Base-by-base conservation (phyloP, 2,329 filamentous ascomycete genomes). In the Talaromyces funiculosus region DNA sequence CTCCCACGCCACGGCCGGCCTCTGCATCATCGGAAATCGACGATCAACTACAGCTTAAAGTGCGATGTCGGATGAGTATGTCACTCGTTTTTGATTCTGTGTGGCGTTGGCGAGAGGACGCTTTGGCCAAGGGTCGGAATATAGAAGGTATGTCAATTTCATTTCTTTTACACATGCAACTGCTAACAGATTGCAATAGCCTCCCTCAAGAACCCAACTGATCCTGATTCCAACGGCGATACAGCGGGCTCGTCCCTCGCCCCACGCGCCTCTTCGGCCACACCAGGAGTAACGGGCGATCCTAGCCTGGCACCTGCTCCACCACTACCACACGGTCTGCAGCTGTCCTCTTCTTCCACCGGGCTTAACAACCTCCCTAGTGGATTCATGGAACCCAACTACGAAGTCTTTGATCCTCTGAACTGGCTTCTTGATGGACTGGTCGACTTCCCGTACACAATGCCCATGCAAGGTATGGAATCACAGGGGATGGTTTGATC, bases 371-470 rank as follows among this genome's bases (percentile, higher is more conserved):
- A 65, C 5, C 63, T 77, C 3, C 72, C 74, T 1, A 76, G 71
- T 64, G 81, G 82, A 66, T 88, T 90, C 64, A 82, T 84, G 65
- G 83, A 89, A 59, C 84, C 85, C 9, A 88, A 86, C 67, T 92
- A 92, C 73, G 90, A 96, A 72, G 90, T 95, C 63, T 96, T 96
- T 70, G 92, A 96, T 75, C 90, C 92, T 0, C 82, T 96, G 68
- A 90, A 93, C 73, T 97, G 92, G 92, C 91, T 96, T 80, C 79
- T 97, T 62, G 92, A 97, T 72, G 90, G 90, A 14, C 80, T 93
- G 35, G 81, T 94, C 62, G 89, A 92, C 71, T 89, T 93, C 71
- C 90, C 90, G 64, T 92, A 88, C 70, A 82, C 80, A 10, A 87
- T 84, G 67, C 84, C 87, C 63, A 71, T 80, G 61, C 76, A 78